Evolutionary conservation across 2,329 filamentous ascomycete species (phyloP).

Genomic region (Scedosporium dehoogii): DNA sequence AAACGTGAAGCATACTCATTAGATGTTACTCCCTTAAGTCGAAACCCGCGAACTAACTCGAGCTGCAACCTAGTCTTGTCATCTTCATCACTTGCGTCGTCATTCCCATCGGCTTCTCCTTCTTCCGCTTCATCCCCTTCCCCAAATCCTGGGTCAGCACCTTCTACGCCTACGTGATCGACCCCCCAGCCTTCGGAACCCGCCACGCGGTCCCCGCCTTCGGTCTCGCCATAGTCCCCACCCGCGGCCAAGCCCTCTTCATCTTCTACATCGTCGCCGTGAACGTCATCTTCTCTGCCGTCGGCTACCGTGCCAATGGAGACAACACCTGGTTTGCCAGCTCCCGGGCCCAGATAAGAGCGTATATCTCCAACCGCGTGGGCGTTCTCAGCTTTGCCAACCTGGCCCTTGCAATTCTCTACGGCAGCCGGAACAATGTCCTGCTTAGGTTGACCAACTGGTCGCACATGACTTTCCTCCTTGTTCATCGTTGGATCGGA

Average conservation of each 20-base stretch:
- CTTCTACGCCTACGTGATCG: conserved; percentile 18
- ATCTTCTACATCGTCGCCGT: conserved; percentile 27
- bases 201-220: conserved; percentile 14
- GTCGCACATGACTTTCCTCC: conserved; percentile 35
- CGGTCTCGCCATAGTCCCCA: conserved; percentile 22
- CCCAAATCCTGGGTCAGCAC: conserved; percentile 9
- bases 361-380: conserved; percentile 27
- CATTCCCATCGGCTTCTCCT: conserved; percentile 19
- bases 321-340: conserved; percentile 20
- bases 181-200: conserved; percentile 17
- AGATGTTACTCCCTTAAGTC: not conserved
- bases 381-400: conserved; percentile 30
- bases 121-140: conserved; percentile 18
- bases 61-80: conserved; percentile 11
- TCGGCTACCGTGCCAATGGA: conserved; percentile 16
- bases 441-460: conserved; percentile 38
- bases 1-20: not conserved
- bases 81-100: conserved; percentile 14
- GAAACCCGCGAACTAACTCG: not conserved
- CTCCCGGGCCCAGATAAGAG: conserved; percentile 17
- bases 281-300: conserved; percentile 23
- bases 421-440: conserved; percentile 35
- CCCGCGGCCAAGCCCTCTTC: conserved; percentile 31
- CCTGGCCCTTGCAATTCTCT: conserved; percentile 32
- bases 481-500: conserved; percentile 40